Base-by-base conservation (phyloP, 139 green algal genomes). In the Chlamydomonas sp. region DNA sequence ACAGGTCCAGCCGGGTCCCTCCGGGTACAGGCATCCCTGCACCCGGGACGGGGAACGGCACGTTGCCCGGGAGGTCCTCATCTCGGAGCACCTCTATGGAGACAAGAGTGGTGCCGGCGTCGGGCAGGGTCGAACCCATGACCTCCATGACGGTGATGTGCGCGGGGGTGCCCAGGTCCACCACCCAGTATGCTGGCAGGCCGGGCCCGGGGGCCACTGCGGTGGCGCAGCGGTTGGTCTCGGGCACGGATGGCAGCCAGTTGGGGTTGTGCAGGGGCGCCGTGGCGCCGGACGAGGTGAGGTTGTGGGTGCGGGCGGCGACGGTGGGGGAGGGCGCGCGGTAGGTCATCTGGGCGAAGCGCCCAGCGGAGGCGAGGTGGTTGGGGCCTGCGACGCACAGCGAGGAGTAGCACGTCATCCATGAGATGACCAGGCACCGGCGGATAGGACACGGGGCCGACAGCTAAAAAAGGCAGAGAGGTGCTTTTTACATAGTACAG, bases 131-230 rank as follows among this genome's bases (percentile, higher is more conserved):
- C 5, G 5, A 5, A 78, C 5, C 73, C 31, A 3, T 20, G 20
- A 84, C 79, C 79, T 84, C 63, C n/a, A 84, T 17, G 31, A 84
- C 63, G n/a, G 79, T 76, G 9, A 84, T 31, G 9, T 84, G 5
- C 7, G n/a, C 1, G 2, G 12, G 7, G 6, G 8, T 1, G 63
- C 79, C 79, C 63, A 84, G 79, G 63, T 84, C 79, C 31, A 84
- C 31, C 20, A 76, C 9, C 79, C 79, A 84, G 63, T 57, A 73
- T 5, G 31, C 31, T 49, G 31, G 31, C 31, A 49, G 31, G 31
- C 31, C 31, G 31, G 31, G 31, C 31, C 31, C 31, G 31, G 31
- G 31, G 0, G 31, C 31, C 31, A 49, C 31, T 14, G 66, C 66
- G 66, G 66, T 71, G 66, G 10, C 10, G 9, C 66, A 71, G 66